Evolutionary conservation across 495 filamentous ascomycete genomes (phyloP), one percentile per base, ranked within the genome.

Genomic region (Tuber indicum): DNA sequence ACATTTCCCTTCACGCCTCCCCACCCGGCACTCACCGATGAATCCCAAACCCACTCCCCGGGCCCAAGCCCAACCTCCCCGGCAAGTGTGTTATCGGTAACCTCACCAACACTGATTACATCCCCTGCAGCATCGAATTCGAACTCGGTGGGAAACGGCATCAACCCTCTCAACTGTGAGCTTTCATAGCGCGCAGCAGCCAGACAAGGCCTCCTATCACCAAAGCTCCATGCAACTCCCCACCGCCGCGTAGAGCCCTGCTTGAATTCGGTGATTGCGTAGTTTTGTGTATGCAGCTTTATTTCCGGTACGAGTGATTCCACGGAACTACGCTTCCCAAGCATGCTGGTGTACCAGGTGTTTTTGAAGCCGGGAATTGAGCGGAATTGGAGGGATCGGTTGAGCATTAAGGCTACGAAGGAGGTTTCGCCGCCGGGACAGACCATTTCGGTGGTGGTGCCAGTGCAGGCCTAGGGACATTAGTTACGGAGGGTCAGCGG

Each of bases 311-410:
- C 85, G 0, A 98, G 83, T 0, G 84, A 75, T 4, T 89, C 86
- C 7, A 97, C 85, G 75, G 92, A 96, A 46, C 88, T 89, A 43
- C 92, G 85, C 78, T 96, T 96, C 0, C 96, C 96, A 0, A 98
- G 86, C 93, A 99, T 97, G 42, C 89, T 90, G 3, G 92, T 97
- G 83, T 94, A 98, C 96, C 96, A 98, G 72, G 89, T 89, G 14
- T 95, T 88, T 32, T 86, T 84, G 0, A 88, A 87, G 7, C 17
- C 36, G 3, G 10, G n/a, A 12, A 26, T 43, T 10, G 70, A 43
- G 52, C 85, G 82, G 10, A 95, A 84, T 0, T 83, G 79, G 17
- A 92, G 84, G 52, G 91, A 94, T 81, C 97, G 92, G 7, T 89
- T 86, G 62, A 98, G 86, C 83, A 98, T 92, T 32, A 90, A 88